Evolutionary conservation across 306 rosid species (phyloP), one percentile per base, ranked within the genome.

Genomic region (Fragaria nilgerrensis): DNA sequence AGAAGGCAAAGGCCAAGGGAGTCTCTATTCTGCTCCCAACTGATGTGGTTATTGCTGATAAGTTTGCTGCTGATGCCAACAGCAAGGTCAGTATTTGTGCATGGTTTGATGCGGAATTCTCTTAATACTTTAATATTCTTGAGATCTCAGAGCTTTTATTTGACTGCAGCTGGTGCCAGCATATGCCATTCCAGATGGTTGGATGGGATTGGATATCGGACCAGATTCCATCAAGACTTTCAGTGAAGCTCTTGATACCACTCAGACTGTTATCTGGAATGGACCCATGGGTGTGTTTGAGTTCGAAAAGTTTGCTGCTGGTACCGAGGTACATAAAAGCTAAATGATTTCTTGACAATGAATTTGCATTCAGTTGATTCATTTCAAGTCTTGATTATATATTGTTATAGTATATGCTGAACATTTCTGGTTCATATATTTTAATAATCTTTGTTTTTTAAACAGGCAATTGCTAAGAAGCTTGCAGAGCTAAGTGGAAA

Each of bases 201-300:
- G 98, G 98, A 90, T 94, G 98, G 98, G 98, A 23, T 92, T 94
- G 89, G 98, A 94, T 84, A 86, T 94, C 62, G 98, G 98, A 19
- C 96, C 98, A 19, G 97, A 94, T 74, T 88, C 97, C 61, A 88
- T 94, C 77, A 90, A 89, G 75, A 80, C 93, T 78, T 94, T 94
- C 83, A 85, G 47, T 62, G 86, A 84, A 80, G 86, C 88, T 76
- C 83, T 94, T 87, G 98, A 92, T 23, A 72, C 79, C 12, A 92
- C 95, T 76, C 87, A 89, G 77, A 92, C 97, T 73, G 29, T 92
- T 34, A 92, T 94, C 47, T 94, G 98, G 98, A 94, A 94, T 56
- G 98, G 98, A 82, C 98, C 98, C 37, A 94, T 94, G 98, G 98
- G 98, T 64, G 98, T 94, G 73, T 94, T 94, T 11, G 98, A 94